Evolutionary conservation across 306 rosid species (phyloP).

Genomic region (Inga oerstediana): DNA sequence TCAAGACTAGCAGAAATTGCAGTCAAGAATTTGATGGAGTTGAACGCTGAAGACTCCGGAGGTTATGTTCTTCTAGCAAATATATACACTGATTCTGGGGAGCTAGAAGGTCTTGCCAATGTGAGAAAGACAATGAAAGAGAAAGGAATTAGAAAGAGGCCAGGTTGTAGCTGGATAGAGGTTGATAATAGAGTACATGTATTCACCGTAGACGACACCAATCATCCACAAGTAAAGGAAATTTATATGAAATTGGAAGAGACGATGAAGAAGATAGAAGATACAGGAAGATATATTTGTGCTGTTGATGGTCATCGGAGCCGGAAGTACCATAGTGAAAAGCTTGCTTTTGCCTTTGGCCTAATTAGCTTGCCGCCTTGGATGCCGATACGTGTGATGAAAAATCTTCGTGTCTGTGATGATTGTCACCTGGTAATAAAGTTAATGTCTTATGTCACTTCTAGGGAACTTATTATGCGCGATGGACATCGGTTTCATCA

Average conservation of each 20-base stretch:
- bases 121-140: conserved; percentile 27
- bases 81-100: conserved; percentile 43
- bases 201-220: conserved; percentile 43
- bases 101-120: conserved; percentile 41
- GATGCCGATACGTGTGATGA: conserved; percentile 1
- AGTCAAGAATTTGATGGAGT: conserved; percentile 36
- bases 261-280: conserved; percentile 39
- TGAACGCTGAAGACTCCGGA: conserved; percentile 36
- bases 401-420: background rate
- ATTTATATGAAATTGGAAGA: conserved; percentile 35
- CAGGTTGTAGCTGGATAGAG: conserved; percentile 20
- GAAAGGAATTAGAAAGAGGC: conserved; percentile 6
- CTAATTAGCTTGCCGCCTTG: background rate
- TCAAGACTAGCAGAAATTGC: conserved; percentile 43
- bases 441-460: conserved; percentile 40
- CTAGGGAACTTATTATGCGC: conserved; percentile 37
- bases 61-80: conserved; percentile 47
- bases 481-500: conserved; percentile 42
- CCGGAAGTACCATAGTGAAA: conserved; percentile 27
- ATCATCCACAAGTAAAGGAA: conserved; percentile 44
- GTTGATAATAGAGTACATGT: conserved; percentile 40
- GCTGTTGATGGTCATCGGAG: conserved; percentile 7
- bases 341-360: conserved; percentile 2
- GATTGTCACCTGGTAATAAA: conserved; percentile 13
- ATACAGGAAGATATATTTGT: conserved; percentile 22